These are phyloP conservation scores for Ascochyta koolunga DNA, from an alignment of 2,329 filamentous ascomycete genomes.

Conservation along the genomic window DNA sequence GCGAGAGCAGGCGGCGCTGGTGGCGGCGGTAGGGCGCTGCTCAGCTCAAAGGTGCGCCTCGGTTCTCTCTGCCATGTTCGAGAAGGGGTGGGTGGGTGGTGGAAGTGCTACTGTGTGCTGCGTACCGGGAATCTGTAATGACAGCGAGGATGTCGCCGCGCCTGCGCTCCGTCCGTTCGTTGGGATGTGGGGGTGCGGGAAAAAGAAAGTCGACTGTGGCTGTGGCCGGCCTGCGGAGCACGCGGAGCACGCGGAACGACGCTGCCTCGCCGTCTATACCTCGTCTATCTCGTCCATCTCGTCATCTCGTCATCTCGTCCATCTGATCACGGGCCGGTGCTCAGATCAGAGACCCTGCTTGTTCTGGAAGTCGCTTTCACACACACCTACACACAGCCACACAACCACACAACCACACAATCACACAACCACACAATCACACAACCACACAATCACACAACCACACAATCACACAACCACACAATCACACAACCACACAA, in stretches of 20 bases:
- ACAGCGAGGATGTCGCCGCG: constrained; percentile 5
- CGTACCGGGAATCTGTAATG: no score
- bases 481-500: no score
- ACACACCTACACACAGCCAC: no score
- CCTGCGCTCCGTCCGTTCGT: constrained; percentile 10
- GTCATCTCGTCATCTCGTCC: not conserved
- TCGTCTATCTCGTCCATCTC: not conserved
- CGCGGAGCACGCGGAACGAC: not conserved
- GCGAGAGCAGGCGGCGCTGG: not conserved
- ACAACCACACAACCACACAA: no score
- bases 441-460: no score
- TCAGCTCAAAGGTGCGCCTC: constrained; percentile 11
- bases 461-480: no score
- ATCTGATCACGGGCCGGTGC: not conserved
- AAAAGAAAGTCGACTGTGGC: constrained; percentile 10
- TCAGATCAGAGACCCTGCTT: no score
- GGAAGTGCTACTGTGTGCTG: not conserved
- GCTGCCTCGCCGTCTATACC: not conserved
- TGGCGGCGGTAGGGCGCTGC: constrained; percentile 11
- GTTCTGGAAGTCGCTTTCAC: no score
- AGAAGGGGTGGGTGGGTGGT: constrained; percentile 3
- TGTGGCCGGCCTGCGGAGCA: constrained; percentile 1
- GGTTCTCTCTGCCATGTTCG: constrained; percentile 10
- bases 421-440: no score
- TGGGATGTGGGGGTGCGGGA: constrained; percentile 13